Evolutionary conservation across 1,284 basidiomycete species (phyloP).

Genomic region (Phylloporus gajari): DNA sequence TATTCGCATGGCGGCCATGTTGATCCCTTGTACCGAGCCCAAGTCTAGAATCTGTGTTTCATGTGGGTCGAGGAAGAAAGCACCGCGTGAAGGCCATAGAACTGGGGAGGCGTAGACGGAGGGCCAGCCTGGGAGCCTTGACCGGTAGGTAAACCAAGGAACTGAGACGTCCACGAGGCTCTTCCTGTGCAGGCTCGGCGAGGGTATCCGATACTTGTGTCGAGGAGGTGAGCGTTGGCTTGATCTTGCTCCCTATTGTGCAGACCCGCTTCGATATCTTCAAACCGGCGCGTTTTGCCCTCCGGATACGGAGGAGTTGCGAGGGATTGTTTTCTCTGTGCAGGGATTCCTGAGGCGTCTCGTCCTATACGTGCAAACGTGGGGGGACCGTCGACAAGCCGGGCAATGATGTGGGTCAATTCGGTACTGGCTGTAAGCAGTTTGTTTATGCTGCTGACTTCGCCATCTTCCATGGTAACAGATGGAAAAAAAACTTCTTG

Average conservation of each 20-base stretch:
- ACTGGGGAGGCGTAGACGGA: constrained; percentile 14
- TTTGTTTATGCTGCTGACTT: no score
- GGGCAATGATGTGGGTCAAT: no score
- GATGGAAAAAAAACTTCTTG: no score
- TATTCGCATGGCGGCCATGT: neutral
- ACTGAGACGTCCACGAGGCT: constrained; percentile 25
- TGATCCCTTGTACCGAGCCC: neutral
- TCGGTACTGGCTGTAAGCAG: no score
- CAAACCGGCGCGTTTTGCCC: no score
- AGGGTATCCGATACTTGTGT: neutral
- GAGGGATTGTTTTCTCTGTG: no score
- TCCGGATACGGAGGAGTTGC: neutral
- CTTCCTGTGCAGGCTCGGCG: constrained; percentile 8
- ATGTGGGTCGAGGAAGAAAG: constrained; percentile 9
- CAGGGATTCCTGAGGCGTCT: no score
- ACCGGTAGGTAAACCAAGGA: constrained; percentile 30
- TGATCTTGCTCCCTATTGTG: constrained; percentile 9
- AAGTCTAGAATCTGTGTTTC: neutral
- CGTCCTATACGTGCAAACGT: no score
- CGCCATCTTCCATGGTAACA: no score
- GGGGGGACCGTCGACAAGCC: no score
- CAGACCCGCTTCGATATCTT: constrained; percentile 29
- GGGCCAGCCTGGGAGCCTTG: constrained; percentile 18
- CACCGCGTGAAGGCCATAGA: neutral
- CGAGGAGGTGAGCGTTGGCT: constrained; percentile 13